These are phyloP conservation scores for Pulveroboletus ravenelii DNA, from an alignment of 768 basidiomycete genomes.

Conservation along the genomic window DNA sequence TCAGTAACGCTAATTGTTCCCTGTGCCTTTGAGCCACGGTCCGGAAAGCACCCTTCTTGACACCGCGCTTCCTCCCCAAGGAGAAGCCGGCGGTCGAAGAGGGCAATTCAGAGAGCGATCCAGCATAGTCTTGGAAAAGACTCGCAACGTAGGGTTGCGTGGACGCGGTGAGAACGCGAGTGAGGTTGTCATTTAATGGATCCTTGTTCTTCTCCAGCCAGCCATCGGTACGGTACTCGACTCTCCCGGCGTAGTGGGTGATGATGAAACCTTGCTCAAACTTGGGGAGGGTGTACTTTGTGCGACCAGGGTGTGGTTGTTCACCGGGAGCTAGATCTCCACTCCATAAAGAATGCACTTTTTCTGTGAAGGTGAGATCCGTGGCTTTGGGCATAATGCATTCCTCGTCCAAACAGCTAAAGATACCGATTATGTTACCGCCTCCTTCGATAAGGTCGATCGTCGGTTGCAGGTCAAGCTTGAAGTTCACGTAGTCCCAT, in stretches of 20 bases:
- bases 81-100: constrained; percentile 35
- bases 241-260: constrained; percentile 93
- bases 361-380: constrained; percentile 91
- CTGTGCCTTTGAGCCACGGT: constrained; percentile 95
- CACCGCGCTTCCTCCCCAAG: constrained; percentile 58
- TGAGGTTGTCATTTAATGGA: constrained; percentile 93
- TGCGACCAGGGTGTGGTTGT: constrained; percentile 63
- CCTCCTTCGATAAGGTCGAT: constrained; percentile 95
- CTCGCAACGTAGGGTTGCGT: constrained; percentile 75
- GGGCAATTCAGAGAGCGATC: constrained; percentile 33
- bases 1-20: constrained; percentile 88
- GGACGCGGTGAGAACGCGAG: constrained; percentile 80
- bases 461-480: constrained; percentile 93
- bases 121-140: constrained; percentile 80
- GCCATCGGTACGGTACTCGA: constrained; percentile 92
- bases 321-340: constrained; percentile 39
- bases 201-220: constrained; percentile 99
- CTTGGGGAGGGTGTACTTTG: constrained; percentile 81
- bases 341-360: constrained; percentile 76
- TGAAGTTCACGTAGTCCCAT: constrained; percentile 98
- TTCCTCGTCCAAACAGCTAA: constrained; percentile 93
- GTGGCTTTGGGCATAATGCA: constrained; percentile 99
- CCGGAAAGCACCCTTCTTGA: constrained; percentile 96
- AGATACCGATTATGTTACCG: constrained; percentile 69
- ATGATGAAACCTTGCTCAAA: constrained; percentile 95